phyloP scores from a whole-genome alignment of 2,329 filamentous ascomycete genomes.

The Fusarium sublunatum region DNA sequence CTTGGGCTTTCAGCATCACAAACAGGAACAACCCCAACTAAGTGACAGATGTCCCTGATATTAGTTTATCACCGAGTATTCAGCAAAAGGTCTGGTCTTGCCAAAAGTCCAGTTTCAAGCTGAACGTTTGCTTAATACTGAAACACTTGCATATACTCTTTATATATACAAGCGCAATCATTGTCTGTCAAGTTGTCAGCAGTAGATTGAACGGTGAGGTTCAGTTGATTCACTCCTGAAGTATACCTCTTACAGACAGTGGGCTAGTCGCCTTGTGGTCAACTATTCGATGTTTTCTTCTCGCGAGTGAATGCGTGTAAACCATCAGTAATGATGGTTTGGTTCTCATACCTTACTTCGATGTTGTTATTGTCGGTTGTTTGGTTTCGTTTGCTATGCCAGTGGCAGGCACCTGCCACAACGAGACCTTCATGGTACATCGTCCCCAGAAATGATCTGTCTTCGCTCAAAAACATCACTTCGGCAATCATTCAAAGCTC shows the following conservation, averaged over 20 bases:
- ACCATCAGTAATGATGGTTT: neutral
- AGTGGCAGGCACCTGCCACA: constrained; percentile 7
- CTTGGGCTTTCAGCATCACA: neutral
- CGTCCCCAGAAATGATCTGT: neutral
- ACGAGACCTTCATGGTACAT: neutral
- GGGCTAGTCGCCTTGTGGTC: neutral
- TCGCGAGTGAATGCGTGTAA: neutral
- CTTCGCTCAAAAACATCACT: neutral
- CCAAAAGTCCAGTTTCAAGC: neutral
- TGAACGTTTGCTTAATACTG: neutral
- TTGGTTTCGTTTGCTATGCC: constrained; percentile 14
- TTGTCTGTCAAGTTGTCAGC: neutral
- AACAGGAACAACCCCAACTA: neutral
- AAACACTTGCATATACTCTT: neutral
- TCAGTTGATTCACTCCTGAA: neutral
- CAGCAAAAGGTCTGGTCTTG: neutral
- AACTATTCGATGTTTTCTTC: neutral
- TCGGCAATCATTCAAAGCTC: neutral
- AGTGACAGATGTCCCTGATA: neutral
- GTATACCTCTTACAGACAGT: neutral
- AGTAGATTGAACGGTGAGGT: neutral
- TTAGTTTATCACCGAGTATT: neutral
- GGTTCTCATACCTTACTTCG: neutral
- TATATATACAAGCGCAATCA: too few relatives aligned
- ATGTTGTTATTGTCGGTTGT: neutral